Evolutionary conservation across 768 basidiomycete genomes (phyloP), one percentile per base, ranked within the genome.

Genomic region (Boletus subparvulus): DNA sequence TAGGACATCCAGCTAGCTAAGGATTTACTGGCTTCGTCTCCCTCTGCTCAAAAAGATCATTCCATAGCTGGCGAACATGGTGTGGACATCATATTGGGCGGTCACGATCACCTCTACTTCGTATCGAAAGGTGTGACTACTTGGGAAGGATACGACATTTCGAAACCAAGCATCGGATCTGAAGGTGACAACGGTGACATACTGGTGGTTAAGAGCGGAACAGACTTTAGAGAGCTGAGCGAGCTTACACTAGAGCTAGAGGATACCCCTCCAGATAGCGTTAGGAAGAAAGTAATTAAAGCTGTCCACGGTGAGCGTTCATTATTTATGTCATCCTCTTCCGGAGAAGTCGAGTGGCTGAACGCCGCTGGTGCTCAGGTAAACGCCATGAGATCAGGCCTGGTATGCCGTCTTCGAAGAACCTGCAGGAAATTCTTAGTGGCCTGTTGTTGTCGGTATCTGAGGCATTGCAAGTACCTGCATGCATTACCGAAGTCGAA

Each of bases 41-140:
- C 87, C 3, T 73, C 77, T 10, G 77, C 74, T 16, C 86, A 85
- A 65, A 51, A 74, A 35, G 56, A 58, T 3, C 62, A 64, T 6
- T 62, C 80, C 2, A 77, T 87, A 40, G 73, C 73, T n/a, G 69
- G 73, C 40, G 66, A 75, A 43, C 92, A 95, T 61, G 93, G 93
- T 6, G 87, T 87, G 2, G 93, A 94, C 65, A 71, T 94, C 28
- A 70, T 94, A 39, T 80, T 94, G 3, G 93, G 93, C 4, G 93
- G 93, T 4, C 93, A 95, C 64, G 93, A 95, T 67, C 93, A 95
- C 60, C 75, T 88, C 4, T 92, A 91, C 72, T 92, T 82, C 65
- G 79, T 83, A 45, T 83, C 86, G 39, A 82, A 78, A 61, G 90
- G 88, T 8, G 80, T 83, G 19, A 78, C 74, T 36, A 68, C 74